A percentile compares a stretch with the other conserved stretches of the same genome.
These are phyloP conservation scores for Hexamita inflata DNA, from an alignment of 208 protist species.

Conservation along the genomic window DNA sequence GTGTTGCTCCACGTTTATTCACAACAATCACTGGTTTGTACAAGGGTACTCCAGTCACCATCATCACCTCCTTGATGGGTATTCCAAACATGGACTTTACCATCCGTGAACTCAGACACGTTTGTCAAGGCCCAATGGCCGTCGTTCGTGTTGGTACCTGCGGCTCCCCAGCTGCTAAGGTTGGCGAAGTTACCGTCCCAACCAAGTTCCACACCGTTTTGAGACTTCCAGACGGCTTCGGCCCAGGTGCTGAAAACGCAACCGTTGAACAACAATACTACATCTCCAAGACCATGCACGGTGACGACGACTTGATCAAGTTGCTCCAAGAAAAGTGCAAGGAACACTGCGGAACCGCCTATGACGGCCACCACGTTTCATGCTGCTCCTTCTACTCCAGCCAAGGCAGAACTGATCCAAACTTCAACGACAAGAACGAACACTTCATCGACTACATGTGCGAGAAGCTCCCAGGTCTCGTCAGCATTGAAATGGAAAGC, in stretches of 20 bases:
- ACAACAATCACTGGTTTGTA: slow-evolving; percentile 42
- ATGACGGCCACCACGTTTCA: slow-evolving; percentile 38
- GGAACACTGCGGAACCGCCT: background rate
- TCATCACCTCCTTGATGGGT: slow-evolving; percentile 51
- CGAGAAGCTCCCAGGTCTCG: slow-evolving; percentile 27
- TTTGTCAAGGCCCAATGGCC: slow-evolving; percentile 45
- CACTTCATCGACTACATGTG: slow-evolving; percentile 37
- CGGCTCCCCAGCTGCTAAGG: slow-evolving; percentile 36
- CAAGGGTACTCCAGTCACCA: slow-evolving; percentile 44
- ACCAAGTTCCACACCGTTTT: slow-evolving; percentile 7
- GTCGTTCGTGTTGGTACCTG: slow-evolving; percentile 51
- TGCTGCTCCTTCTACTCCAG: slow-evolving; percentile 50
- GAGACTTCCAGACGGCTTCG: slow-evolving; percentile 34
- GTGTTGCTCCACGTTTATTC: slow-evolving; percentile 36
- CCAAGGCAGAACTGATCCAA: slow-evolving; percentile 33
- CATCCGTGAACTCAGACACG: slow-evolving; percentile 41
- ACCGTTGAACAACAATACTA: background rate
- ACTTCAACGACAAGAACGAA: slow-evolving; percentile 49
- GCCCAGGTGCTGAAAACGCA: background rate
- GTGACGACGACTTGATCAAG: background rate
- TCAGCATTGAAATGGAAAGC: slow-evolving; percentile 50
- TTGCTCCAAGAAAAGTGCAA: background rate
- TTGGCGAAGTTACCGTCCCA: slow-evolving; percentile 42
- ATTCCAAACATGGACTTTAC: slow-evolving; percentile 53
- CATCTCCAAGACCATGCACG: slow-evolving; percentile 18